A percentile compares a stretch with the other conserved stretches of the same genome.
These are phyloP conservation scores for Fraxinus sp. DNA, from an alignment of 305 asterid genomes.

Conservation along the genomic window DNA sequence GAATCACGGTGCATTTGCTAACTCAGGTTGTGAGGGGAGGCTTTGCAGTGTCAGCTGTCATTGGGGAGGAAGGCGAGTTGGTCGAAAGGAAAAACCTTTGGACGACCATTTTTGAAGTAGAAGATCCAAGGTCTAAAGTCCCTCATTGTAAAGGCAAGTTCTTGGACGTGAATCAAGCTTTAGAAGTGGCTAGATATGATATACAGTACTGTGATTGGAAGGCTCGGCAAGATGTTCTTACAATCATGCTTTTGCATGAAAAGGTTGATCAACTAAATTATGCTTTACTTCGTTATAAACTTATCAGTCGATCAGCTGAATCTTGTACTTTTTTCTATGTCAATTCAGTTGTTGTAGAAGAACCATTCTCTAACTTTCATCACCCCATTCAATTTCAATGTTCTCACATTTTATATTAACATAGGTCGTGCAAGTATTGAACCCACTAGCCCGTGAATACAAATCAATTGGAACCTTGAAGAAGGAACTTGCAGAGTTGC, in stretches of 20 bases:
- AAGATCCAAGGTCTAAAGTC: slow-evolving; percentile 75
- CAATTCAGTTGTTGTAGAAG: not conserved
- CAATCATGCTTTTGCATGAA: slow-evolving; percentile 83
- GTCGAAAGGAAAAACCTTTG: slow-evolving; percentile 61
- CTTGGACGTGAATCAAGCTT: slow-evolving; percentile 69
- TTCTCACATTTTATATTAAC: not conserved
- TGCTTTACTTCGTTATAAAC: not conserved
- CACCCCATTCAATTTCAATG: not conserved
- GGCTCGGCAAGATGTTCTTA: slow-evolving; percentile 84
- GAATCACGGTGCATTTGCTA: slow-evolving; percentile 12
- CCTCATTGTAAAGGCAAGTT: slow-evolving; percentile 72
- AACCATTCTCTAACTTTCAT: not conserved
- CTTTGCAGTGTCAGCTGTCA: slow-evolving; percentile 67
- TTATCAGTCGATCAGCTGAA: not conserved
- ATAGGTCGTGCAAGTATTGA: slow-evolving; percentile 83
- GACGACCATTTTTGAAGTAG: slow-evolving; percentile 69
- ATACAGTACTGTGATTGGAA: slow-evolving; percentile 86
- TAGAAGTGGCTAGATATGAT: slow-evolving; percentile 81
- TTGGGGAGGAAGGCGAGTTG: slow-evolving; percentile 60
- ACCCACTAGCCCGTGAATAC: slow-evolving; percentile 88
- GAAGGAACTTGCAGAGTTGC: slow-evolving; percentile 78
- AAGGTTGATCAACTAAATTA: slow-evolving; percentile 44
- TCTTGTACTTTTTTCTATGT: not conserved
- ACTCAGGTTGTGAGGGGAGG: slow-evolving; percentile 66
- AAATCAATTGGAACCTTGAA: slow-evolving; percentile 79